These are phyloP conservation scores for Moesziomyces antarcticus DNA, from an alignment of 1,284 basidiomycete species.

Conservation along the genomic window DNA sequence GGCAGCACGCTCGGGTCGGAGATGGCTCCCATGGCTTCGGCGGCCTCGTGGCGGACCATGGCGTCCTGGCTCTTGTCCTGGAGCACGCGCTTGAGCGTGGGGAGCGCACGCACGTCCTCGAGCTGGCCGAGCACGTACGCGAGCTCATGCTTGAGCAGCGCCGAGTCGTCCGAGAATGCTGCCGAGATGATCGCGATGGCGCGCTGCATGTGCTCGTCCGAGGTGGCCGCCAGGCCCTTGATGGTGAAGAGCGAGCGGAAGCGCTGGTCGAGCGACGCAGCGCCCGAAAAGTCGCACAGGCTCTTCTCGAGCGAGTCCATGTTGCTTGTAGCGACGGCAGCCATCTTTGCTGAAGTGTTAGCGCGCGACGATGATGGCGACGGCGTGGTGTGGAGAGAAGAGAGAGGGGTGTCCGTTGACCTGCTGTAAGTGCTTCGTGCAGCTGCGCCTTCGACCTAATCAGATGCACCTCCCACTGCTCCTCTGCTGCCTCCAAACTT, in stretches of 20 bases:
- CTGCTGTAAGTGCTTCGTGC: constrained; percentile 7
- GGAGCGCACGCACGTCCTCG: constrained; percentile 78
- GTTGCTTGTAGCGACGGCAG: constrained; percentile 27
- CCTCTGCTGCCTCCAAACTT: constrained; percentile 1
- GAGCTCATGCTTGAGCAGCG: constrained; percentile 94
- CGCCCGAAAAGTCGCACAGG: constrained; percentile 71
- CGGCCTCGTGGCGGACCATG: constrained; percentile 99
- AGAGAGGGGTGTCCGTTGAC: background rate
- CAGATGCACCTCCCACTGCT: constrained; percentile 7
- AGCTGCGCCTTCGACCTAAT: constrained; percentile 6
- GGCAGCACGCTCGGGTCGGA: constrained; percentile 77
- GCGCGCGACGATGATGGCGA: background rate
- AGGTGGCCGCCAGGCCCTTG: constrained; percentile 76
- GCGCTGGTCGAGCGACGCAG: constrained; percentile 83
- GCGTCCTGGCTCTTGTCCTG: constrained; percentile 80
- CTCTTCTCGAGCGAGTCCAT: constrained; percentile 52
- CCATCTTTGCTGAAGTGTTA: constrained; percentile 8
- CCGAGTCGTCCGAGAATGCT: constrained; percentile 87
- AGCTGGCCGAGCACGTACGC: constrained; percentile 98
- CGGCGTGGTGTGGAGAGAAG: background rate
- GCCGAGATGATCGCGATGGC: constrained; percentile 87
- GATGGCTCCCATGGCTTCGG: constrained; percentile 97
- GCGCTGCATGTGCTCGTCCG: constrained; percentile 48
- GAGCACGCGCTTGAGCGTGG: constrained; percentile 82
- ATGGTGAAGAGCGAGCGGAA: constrained; percentile 94